These are phyloP conservation scores for Penicillium canariense DNA, from an alignment of 495 filamentous ascomycete species.

Conservation along the genomic window DNA sequence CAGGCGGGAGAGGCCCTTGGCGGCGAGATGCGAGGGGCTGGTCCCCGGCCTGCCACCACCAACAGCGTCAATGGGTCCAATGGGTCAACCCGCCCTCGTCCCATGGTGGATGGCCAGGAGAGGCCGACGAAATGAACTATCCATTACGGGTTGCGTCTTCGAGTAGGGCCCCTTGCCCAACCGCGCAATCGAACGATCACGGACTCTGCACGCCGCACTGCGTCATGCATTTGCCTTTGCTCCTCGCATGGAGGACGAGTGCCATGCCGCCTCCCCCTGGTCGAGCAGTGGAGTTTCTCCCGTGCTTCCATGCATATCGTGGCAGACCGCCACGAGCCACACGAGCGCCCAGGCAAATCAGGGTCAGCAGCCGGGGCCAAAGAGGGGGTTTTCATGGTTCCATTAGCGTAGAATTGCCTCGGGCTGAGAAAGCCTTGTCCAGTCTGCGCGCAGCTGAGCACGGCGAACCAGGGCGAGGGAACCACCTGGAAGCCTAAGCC, in stretches of 20 bases:
- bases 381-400: not conserved
- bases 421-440: not conserved
- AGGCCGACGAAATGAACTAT: too few relatives aligned
- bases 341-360: constrained; percentile 10
- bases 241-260: not conserved
- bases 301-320: constrained; percentile 35
- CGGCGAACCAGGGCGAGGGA: not conserved
- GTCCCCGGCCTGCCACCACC: too few relatives aligned
- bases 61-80: too few relatives aligned
- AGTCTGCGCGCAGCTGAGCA: not conserved
- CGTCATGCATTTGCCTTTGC: constrained; percentile 9
- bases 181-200: not conserved
- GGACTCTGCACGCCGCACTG: constrained; percentile 4
- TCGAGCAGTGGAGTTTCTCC: constrained; percentile 18
- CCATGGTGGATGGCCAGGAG: too few relatives aligned
- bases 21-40: not conserved
- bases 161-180: not conserved
- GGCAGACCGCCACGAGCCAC: constrained; percentile 20
- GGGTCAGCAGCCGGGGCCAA: not conserved
- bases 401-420: constrained; percentile 7
- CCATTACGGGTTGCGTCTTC: not conserved
- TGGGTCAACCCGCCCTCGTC: too few relatives aligned
- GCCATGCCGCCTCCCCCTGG: not conserved
- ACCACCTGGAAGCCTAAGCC: not conserved
- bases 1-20: too few relatives aligned